Evolutionary conservation across 2,329 filamentous ascomycete species (phyloP).

Genomic region (Tolypocladium tundrense): DNA sequence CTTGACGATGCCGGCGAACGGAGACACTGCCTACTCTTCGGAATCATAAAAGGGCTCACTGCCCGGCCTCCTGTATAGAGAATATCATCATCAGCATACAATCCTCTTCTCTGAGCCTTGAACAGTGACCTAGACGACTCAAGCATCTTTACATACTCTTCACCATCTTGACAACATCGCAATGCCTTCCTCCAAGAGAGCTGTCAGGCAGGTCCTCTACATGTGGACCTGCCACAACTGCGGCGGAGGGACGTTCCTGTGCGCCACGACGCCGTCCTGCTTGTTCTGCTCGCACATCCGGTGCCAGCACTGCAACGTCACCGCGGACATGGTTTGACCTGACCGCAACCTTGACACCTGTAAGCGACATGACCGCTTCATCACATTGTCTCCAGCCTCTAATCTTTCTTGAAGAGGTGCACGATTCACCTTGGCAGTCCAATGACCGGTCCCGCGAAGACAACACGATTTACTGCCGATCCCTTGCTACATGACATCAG

Average conservation of each 20-base stretch:
- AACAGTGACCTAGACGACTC: not conserved
- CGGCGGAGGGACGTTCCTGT: slow-evolving; percentile 3
- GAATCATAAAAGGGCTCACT: not conserved
- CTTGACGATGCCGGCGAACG: not conserved
- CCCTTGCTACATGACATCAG: not conserved
- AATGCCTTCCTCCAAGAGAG: slow-evolving; percentile 1
- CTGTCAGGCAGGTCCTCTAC: not conserved
- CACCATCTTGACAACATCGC: not conserved
- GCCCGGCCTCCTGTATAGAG: too few relatives aligned
- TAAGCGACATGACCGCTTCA: not conserved
- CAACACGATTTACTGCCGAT: not conserved
- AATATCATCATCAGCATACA: not conserved
- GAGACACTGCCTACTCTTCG: not conserved
- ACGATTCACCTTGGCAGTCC: not conserved
- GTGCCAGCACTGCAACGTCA: not conserved
- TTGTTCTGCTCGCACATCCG: slow-evolving; percentile 1
- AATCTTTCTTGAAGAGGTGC: not conserved
- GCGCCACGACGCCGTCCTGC: slow-evolving; percentile 5
- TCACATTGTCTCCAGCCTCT: not conserved
- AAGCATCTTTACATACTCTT: not conserved
- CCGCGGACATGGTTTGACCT: not conserved
- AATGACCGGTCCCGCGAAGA: not conserved
- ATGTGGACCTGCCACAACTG: slow-evolving; percentile 6
- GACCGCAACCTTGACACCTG: not conserved
- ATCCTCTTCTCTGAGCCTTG: not conserved